A percentile compares a stretch with the other conserved stretches of the same genome.
Evolutionary conservation across 805 yeast species (phyloP).

Genomic region (Candida golubevii): DNA sequence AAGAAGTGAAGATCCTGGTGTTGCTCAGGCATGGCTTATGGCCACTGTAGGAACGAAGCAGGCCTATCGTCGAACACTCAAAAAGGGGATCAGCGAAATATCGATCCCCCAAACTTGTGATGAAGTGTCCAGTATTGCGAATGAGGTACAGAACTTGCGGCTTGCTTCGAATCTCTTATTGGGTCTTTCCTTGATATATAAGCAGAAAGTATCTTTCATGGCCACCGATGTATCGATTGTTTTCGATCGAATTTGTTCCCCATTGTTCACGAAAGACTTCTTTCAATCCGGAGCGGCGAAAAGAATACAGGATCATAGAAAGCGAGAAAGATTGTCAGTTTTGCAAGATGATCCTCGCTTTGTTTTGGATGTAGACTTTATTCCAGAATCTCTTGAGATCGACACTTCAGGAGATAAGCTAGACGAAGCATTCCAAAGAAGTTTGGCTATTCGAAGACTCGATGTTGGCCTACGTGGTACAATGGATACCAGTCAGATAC

Average conservation of each 20-base stretch:
- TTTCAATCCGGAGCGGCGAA: not conserved
- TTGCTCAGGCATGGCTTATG: constrained; percentile 32
- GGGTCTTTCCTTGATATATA: constrained; percentile 47
- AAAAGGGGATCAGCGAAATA: constrained; percentile 28
- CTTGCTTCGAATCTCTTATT: constrained; percentile 41
- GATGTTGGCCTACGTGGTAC: not conserved
- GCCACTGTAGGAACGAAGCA: constrained; percentile 39
- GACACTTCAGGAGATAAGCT: not conserved
- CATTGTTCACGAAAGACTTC: not conserved
- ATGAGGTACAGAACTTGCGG: constrained; percentile 25
- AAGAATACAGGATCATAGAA: not conserved
- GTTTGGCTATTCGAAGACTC: not conserved
- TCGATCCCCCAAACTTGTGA: constrained; percentile 43
- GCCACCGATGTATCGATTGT: constrained; percentile 26
- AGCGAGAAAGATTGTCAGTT: not conserved
- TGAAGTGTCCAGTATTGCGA: constrained; percentile 10
- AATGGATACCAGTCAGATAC: not conserved
- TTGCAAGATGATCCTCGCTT: constrained; percentile 26
- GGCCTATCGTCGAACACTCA: constrained; percentile 23
- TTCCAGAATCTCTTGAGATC: constrained; percentile 3
- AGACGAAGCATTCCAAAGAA: not conserved
- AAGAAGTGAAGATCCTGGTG: constrained; percentile 9
- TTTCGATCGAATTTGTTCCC: constrained; percentile 8
- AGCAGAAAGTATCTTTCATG: constrained; percentile 45
- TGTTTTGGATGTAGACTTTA: constrained; percentile 23